These are phyloP conservation scores for Penstemon barbatus DNA, from an alignment of 257 asterid species.

Conservation along the genomic window DNA sequence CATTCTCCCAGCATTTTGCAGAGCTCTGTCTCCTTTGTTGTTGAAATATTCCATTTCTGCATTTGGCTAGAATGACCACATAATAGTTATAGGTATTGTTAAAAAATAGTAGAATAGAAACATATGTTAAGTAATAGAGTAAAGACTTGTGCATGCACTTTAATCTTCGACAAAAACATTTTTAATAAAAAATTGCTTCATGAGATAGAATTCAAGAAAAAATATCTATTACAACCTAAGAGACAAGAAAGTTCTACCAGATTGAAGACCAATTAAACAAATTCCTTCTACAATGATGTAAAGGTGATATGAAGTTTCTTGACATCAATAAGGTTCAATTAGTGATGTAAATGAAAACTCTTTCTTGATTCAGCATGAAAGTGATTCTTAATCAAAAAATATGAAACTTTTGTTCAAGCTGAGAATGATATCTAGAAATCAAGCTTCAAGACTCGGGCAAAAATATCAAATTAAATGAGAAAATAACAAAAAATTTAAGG, in stretches of 20 bases:
- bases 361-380: constrained; percentile 2
- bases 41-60: constrained; percentile 95
- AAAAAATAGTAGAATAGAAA: constrained; percentile 4
- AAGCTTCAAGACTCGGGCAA: constrained; percentile 14
- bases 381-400: constrained; percentile 7
- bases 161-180: constrained; percentile 16
- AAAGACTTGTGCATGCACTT: constrained; percentile 13
- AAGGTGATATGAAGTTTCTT: neutral
- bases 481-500: constrained; percentile 18
- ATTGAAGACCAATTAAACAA: neutral
- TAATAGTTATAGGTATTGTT: constrained; percentile 24
- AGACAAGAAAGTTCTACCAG: neutral
- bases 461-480: constrained; percentile 3
- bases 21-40: constrained; percentile 77
- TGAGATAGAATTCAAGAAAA: constrained; percentile 1
- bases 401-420: neutral
- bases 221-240: neutral
- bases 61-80: constrained; percentile 68
- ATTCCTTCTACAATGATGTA: neutral
- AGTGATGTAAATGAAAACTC: constrained; percentile 18
- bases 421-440: constrained; percentile 20
- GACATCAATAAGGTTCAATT: constrained; percentile 18
- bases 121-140: neutral
- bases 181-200: constrained; percentile 13
- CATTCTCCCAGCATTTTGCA: constrained; percentile 96